A percentile compares a stretch with the other conserved stretches of the same genome.
Evolutionary conservation across 306 rosid species (phyloP).

Genomic region (Argentina anserina): DNA sequence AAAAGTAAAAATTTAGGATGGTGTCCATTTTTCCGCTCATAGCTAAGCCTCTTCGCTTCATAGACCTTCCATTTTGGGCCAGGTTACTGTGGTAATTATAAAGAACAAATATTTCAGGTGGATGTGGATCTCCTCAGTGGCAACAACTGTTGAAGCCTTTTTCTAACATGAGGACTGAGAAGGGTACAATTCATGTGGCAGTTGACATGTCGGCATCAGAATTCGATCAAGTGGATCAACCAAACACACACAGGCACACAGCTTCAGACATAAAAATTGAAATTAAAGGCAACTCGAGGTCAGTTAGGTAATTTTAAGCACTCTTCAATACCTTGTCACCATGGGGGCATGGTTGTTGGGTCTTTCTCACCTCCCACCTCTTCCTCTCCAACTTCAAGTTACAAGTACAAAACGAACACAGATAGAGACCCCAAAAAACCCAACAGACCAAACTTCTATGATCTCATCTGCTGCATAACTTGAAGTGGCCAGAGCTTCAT

Average conservation of each 20-base stretch:
- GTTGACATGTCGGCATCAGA: constrained; percentile 14
- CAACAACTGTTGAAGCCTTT: background rate
- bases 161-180: too few relatives aligned
- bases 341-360: constrained; percentile 16
- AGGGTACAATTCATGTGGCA: background rate
- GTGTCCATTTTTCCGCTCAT: background rate
- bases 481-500: background rate
- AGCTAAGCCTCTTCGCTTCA: background rate
- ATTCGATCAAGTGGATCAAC: background rate
- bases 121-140: background rate
- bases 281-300: constrained; percentile 5
- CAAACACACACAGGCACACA: too few relatives aligned
- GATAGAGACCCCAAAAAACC: background rate
- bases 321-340: background rate
- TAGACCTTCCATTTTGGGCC: background rate
- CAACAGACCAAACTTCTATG: background rate
- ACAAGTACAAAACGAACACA: background rate
- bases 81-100: background rate
- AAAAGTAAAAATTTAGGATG: too few relatives aligned
- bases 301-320: constrained; percentile 3
- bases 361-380: background rate
- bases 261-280: background rate
- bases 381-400: background rate
- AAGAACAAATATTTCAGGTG: background rate
- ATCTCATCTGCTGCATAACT: background rate